phyloP scores from a whole-genome alignment of 345 rosid species.

The Citrus cavaleriei region DNA sequence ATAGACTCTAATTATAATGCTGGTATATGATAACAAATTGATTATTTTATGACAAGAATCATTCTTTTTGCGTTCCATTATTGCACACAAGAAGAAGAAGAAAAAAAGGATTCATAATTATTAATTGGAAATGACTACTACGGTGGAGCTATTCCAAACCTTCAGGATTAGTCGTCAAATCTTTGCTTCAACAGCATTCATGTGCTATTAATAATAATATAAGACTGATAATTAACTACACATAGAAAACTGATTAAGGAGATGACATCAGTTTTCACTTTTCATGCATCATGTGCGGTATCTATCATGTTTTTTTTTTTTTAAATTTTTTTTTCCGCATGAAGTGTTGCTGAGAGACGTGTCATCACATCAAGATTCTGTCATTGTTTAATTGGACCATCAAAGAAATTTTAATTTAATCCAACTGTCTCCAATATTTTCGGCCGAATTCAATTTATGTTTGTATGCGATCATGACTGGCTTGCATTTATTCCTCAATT shows the following conservation, averaged over 20 bases:
- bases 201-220: neutral
- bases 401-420: too few species aligned
- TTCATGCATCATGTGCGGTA: neutral
- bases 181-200: neutral
- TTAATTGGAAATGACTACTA: too few species aligned
- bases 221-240: neutral
- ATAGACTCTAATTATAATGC: too few species aligned
- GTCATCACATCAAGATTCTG: neutral
- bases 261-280: neutral
- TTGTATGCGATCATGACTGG: neutral
- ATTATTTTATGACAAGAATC: too few species aligned
- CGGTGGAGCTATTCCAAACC: too few species aligned
- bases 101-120: too few species aligned
- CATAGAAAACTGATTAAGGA: neutral
- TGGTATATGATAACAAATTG: too few species aligned
- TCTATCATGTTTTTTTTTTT: neutral
- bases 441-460: neutral
- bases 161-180: neutral
- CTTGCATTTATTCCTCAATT: neutral
- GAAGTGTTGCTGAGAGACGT: neutral
- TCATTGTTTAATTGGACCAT: neutral
- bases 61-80: too few species aligned
- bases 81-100: too few species aligned
- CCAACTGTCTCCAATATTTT: neutral
- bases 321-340: neutral